phyloP scores from a whole-genome alignment of 192 early-diverging fungal genomes.

The Linnemannia exigua region DNA sequence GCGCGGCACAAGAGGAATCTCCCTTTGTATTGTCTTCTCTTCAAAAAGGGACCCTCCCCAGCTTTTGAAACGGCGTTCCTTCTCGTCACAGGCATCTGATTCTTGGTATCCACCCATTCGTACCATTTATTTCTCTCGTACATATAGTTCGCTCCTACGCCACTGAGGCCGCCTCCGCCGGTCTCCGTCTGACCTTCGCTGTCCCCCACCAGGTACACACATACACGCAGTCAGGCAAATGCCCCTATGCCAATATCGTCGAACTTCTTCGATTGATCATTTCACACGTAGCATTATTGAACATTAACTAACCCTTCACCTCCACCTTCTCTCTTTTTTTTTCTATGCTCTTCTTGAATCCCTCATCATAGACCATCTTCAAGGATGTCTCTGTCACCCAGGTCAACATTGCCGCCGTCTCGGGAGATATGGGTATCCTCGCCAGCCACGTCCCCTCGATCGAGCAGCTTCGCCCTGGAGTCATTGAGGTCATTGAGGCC shows the following conservation, averaged over 20 bases:
- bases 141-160: slow-evolving; percentile 81
- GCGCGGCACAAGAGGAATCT: too few species aligned
- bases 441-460: slow-evolving; percentile 98
- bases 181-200: slow-evolving; percentile 88
- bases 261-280: too few species aligned
- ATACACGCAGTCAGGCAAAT: too few species aligned
- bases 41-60: too few species aligned
- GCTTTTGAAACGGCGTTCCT: background rate
- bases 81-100: background rate
- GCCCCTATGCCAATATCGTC: too few species aligned
- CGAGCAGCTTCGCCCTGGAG: slow-evolving; percentile 93
- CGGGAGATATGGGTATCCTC: slow-evolving; percentile 98
- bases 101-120: background rate
- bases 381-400: slow-evolving; percentile 83
- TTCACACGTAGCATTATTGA: background rate
- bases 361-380: slow-evolving; percentile 72
- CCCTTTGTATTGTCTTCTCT: too few species aligned
- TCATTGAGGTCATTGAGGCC: slow-evolving; percentile 86
- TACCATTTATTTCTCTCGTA: background rate
- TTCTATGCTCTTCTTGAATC: background rate
- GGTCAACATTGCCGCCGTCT: slow-evolving; percentile 93
- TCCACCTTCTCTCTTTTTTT: background rate
- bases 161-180: slow-evolving; percentile 77
- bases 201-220: slow-evolving; percentile 87
- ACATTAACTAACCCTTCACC: background rate